Conservation (phyloP, 169 alveolate genomes). For the Condylostoma magnum region DNA sequence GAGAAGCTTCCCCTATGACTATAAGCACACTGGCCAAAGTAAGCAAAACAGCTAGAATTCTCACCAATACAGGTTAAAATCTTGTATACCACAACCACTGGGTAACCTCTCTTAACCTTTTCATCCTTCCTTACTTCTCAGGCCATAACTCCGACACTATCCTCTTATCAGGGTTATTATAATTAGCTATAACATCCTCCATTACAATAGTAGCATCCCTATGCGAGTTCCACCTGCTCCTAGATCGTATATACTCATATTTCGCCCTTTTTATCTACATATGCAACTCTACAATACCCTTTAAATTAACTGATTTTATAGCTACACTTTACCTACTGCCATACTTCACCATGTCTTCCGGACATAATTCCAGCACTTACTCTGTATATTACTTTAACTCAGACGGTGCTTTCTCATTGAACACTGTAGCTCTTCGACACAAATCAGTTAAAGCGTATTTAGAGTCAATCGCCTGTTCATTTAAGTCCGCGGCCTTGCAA, state of each 20-base stretch:
- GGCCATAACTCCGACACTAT: conserved; percentile 14
- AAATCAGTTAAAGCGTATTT: conserved; percentile 23
- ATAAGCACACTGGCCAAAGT: conserved; percentile 25
- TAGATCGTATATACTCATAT: too few relatives aligned
- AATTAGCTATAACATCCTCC: conserved; percentile 1
- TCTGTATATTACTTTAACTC: too few relatives aligned
- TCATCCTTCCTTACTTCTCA: background rate
- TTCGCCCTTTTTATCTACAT: too few relatives aligned
- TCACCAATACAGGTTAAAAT: background rate
- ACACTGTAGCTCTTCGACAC: background rate
- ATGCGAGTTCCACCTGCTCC: conserved; percentile 26
- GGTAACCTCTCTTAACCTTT: background rate
- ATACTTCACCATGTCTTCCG: too few relatives aligned
- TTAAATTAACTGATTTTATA: too few relatives aligned
- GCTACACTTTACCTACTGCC: too few relatives aligned
- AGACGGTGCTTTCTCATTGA: too few relatives aligned
- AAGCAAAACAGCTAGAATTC: conserved; percentile 25
- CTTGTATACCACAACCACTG: conserved; percentile 46
- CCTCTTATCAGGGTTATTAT: background rate
- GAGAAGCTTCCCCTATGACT: conserved; percentile 36
- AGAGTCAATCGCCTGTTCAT: background rate
- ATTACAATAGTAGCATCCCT: background rate
- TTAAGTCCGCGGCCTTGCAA: conserved; percentile 29
- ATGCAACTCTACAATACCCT: too few relatives aligned
- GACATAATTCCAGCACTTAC: too few relatives aligned